Base-by-base conservation (phyloP, 768 basidiomycete species). In the Kwoniella botswanensis region DNA sequence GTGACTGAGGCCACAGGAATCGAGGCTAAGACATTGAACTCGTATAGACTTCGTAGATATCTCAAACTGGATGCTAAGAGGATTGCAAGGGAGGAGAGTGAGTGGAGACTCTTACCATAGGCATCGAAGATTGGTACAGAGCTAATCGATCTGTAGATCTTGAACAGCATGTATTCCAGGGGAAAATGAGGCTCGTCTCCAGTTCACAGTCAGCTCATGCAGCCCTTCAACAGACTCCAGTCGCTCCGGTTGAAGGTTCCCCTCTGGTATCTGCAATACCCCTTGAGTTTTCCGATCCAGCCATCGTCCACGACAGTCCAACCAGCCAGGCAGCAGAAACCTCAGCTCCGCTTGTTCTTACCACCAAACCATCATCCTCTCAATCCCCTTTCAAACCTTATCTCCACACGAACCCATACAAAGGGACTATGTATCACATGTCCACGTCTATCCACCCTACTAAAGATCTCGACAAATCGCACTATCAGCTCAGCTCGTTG, bases 371-470 rank as follows among this genome's bases (percentile, higher is more conserved):
- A 4, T 35, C 53, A 18, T 65, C 64, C 18, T 15, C 50, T 7
- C 35, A 65, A 17, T 52, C 50, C 9, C 52, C 64, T 2, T 65
- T 65, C 41, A 52, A 17, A 41, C 15, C 26, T 26, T 44, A 65
- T 44, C 22, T 12, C 26, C 64, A 65, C 18, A 5, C 26, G 6
- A 50, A 43, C 10, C 64, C 64, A 11, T 65, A 65, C 54, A 41
- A 42, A 22, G 64, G 64, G 13, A 65, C 64, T 0, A n/a, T 29
- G 26, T 56, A 65, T 21, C 64, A 65, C 53, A 18, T 65, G 24
- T 55, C 64, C 24, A 26, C 64, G 0, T 55, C 64, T 7, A 53
- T 65, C 7, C 64, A 65, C 17, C 64, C 64, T 17, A 6, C 29
- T 17, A 65, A 65, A 43, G 43, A 63, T 24, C 43, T 43, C n/a